Evolutionary conservation across 2,329 filamentous ascomycete species (phyloP), one percentile per base, ranked within the genome.

Genomic region (Trichoderma guizhouense): DNA sequence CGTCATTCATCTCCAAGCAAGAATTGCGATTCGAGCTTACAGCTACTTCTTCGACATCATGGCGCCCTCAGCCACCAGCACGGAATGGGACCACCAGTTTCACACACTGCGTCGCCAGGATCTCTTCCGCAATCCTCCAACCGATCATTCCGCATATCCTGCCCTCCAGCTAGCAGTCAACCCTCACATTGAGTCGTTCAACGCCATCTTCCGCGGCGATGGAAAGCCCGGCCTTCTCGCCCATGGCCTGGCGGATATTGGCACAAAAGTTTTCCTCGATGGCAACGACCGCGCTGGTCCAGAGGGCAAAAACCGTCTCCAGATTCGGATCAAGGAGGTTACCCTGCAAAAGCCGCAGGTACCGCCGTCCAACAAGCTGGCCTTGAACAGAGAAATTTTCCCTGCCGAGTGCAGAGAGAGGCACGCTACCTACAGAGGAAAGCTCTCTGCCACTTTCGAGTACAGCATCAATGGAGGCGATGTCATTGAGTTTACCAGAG

Each of bases 111-210:
- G 93, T 72, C 92, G 95, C 78, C 93, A 99, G 79, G 88, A 93
- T 67, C 92, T 99, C 26, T 99, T 99, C 82, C 88, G 89, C 78
- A 91, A 97, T 76, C 95, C 96, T 21, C 95, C 96, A 0, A 92
- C 89, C 78, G 95, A 98, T 80, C 92, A 90, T 76, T 92, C 92
- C 11, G 94, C 95, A 72, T 98, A 97, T 79, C 96, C 96, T 15
- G 88, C 92, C 26, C 89, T 99, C 62, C 92, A 95, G 77, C 88
- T 89, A 73, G 93, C 95, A n/a, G 91, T 98, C 72, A 88, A 93
- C 75, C 96, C 96, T 64, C 96, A 99, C 82, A 92, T 98, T 77
- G 91, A 98, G 78, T 96, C 96, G 7, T 99, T 98, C 89, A 97
- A 99, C 85, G 91, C 91, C 67, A 87, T 98, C 62, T 97, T 98